Conservation (phyloP, 768 basidiomycete genomes). For the Suillus fuscotomentosus region DNA sequence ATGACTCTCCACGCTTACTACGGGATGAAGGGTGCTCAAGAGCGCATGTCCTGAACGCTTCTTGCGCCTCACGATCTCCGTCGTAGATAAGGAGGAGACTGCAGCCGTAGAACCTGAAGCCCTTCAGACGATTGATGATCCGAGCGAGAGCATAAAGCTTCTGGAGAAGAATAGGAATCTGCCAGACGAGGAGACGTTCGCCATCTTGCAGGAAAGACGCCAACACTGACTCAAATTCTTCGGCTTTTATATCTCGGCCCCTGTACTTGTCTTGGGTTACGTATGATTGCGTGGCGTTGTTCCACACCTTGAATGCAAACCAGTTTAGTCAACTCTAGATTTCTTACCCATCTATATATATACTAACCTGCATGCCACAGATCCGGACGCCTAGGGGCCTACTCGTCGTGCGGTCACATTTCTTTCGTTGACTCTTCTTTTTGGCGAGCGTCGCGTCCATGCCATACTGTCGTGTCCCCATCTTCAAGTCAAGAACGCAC, state of each 20-base stretch:
- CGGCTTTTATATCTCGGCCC: slow-evolving; percentile 84
- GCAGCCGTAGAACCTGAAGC: slow-evolving; percentile 99
- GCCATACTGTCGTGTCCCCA: slow-evolving; percentile 99
- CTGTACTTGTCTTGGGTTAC: slow-evolving; percentile 95
- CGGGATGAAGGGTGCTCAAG: slow-evolving; percentile 64
- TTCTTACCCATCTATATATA: slow-evolving; percentile 1
- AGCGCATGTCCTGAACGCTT: slow-evolving; percentile 59
- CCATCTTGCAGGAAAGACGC: slow-evolving; percentile 86
- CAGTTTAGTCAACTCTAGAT: slow-evolving; percentile 9
- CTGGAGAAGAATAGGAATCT: slow-evolving; percentile 87
- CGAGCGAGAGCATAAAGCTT: slow-evolving; percentile 93
- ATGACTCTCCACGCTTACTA: slow-evolving; percentile 74
- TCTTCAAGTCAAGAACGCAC: slow-evolving; percentile 97
- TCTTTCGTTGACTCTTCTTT: slow-evolving; percentile 98
- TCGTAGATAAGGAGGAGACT: slow-evolving; percentile 97
- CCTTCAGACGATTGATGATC: slow-evolving; percentile 84
- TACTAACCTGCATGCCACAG: slow-evolving; percentile 97
- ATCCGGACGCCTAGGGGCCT: slow-evolving; percentile 86
- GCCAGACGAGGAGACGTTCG: slow-evolving; percentile 78
- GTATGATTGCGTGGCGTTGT: slow-evolving; percentile 79
- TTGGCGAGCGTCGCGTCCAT: slow-evolving; percentile 90
- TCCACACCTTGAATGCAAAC: slow-evolving; percentile 74
- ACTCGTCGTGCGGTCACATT: slow-evolving; percentile 96
- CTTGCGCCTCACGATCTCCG: slow-evolving; percentile 87
- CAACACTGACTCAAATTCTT: slow-evolving; percentile 82